These are phyloP conservation scores for Ophiostoma fasciatum DNA, from an alignment of 2,329 filamentous ascomycete genomes.

Conservation along the genomic window DNA sequence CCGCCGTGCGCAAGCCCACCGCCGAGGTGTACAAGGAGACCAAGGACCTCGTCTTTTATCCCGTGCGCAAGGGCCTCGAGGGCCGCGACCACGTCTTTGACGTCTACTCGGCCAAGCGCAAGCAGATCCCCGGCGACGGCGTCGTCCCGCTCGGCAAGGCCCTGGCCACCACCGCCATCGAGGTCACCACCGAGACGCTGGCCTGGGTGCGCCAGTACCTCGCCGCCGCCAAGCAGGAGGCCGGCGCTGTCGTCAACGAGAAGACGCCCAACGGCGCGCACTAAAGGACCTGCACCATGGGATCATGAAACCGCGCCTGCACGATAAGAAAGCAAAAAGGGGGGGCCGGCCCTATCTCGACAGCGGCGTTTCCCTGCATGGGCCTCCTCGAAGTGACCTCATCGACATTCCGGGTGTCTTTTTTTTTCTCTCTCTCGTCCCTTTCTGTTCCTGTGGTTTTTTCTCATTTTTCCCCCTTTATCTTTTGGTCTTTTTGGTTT, in stretches of 20 bases:
- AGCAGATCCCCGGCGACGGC: constrained; percentile 49
- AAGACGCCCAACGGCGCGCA: constrained; percentile 21
- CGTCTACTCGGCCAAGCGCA: constrained; percentile 42
- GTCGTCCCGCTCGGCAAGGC: constrained; percentile 57
- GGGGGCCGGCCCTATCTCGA: no score
- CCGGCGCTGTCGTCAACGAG: constrained; percentile 29
- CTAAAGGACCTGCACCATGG: background rate
- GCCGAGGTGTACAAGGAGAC: constrained; percentile 52
- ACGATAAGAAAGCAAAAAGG: background rate
- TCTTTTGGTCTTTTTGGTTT: background rate
- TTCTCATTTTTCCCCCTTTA: background rate
- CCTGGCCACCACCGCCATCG: constrained; percentile 48
- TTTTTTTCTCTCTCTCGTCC: background rate
- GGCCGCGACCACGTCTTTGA: constrained; percentile 46
- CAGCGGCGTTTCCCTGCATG: no score
- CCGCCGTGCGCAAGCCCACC: constrained; percentile 61
- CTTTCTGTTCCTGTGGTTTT: background rate
- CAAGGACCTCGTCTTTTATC: constrained; percentile 45
- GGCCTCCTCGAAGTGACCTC: no score
- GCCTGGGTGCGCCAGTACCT: constrained; percentile 45
- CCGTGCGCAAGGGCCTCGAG: constrained; percentile 45
- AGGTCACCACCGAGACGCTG: constrained; percentile 51
- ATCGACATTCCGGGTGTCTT: background rate
- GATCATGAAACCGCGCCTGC: background rate
- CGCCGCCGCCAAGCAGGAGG: constrained; percentile 45